Evolutionary conservation across 495 filamentous ascomycete genomes (phyloP), one percentile per base, ranked within the genome.

Genomic region (Hyaloscypha bicolor): DNA sequence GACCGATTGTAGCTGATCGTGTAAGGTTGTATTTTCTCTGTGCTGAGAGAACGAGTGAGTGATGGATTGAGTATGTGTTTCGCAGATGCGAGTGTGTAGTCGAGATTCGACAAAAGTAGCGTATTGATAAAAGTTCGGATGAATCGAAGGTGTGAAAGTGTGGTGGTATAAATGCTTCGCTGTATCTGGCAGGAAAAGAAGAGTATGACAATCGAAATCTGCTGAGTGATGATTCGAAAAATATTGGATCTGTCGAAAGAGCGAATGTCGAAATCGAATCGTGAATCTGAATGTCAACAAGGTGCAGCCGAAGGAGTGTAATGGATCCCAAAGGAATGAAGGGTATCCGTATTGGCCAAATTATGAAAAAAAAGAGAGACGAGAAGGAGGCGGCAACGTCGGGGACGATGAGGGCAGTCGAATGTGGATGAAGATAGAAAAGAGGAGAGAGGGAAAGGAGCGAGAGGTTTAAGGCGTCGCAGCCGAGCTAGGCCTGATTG

Each of bases 171-270:
- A 74, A 65, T 66, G 69, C 55, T 70, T 73, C 69, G 59, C 71
- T 73, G 71, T 72, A 72, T 66, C 72, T 72, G 55, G 72, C 72
- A 72, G 72, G 69, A 74, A 72, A 63, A 63, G 67, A 72, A 70
- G 48, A 62, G 37, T 69, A 66, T 64, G 56, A 1, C 25, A 31
- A 37, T 33, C 31, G 56, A 37, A 37, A 11, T 60, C 53, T 29
- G 19, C 9, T 56, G 51, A 56, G 25, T 59, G 62, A 64, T 55
- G 62, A 53, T 53, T 60, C 61, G 55, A 29, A 60, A 61, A 65
- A 62, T n/a, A 37, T 52, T 32, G 63, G 64, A 22, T 66, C 45
- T 32, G 21, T 67, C 53, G 63, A 66, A 66, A 52, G 63, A 66
- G 63, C 57, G 68, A 59, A 53, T 45, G 63, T 53, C 63, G 51